Conservation (phyloP, 2,329 filamentous ascomycete species). For the Aspergillus felis region DNA sequence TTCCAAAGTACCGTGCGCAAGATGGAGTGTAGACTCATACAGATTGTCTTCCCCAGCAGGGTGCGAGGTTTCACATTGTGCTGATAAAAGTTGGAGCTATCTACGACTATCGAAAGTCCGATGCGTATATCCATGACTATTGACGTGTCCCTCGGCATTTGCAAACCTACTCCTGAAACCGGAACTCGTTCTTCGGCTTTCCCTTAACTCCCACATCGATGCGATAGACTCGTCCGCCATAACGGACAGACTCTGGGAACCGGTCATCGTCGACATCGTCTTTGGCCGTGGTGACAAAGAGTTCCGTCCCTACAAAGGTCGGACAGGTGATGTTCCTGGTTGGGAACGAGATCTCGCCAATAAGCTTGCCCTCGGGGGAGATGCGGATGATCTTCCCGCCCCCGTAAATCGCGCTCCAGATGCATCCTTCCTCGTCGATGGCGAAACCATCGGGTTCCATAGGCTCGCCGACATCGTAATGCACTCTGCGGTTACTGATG, state of each 20-base stretch:
- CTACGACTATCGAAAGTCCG: neutral
- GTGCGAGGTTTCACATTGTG: neutral
- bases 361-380: constrained; percentile 62
- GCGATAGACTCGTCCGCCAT: constrained; percentile 69
- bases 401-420: constrained; percentile 87
- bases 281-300: constrained; percentile 78
- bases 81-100: neutral
- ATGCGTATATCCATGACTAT: neutral
- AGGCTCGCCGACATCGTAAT: constrained; percentile 64
- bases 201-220: constrained; percentile 73
- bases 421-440: constrained; percentile 76
- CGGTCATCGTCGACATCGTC: constrained; percentile 59
- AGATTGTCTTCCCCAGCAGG: neutral
- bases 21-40: neutral
- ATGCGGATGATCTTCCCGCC: constrained; percentile 72
- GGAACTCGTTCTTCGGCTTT: constrained; percentile 61
- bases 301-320: constrained; percentile 67
- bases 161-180: constrained; percentile 34
- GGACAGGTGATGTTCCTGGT: constrained; percentile 78
- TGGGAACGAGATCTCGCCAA: constrained; percentile 72
- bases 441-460: constrained; percentile 78
- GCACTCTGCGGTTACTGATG: constrained; percentile 66
- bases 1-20: neutral
- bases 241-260: constrained; percentile 58
- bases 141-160: too few relatives aligned